Evolutionary conservation across 257 asterid species (phyloP), one percentile per base, ranked within the genome.

Genomic region (Solanum megistacrolobum): DNA sequence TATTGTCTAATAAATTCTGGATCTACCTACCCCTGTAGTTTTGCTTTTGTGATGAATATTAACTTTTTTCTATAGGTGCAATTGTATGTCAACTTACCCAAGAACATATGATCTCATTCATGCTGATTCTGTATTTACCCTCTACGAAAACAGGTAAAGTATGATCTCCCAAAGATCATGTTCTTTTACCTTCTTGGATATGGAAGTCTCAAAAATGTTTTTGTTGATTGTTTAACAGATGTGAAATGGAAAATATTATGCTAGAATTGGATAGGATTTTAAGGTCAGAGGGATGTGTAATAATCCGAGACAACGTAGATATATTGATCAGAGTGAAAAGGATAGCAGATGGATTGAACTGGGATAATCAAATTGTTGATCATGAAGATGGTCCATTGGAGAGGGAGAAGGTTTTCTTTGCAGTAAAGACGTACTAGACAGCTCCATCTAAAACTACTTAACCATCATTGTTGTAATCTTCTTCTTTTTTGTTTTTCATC

Each of bases 31-130:
- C 38, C 38, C 8, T 35, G 9, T 36, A 36, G 39, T 36, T 36
- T 36, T 36, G 39, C 39, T 36, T 36, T 36, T 36, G 39, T 36
- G 39, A 36, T 36, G 9, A 36, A 36, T 36, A 36, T 36, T 36
- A 36, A 36, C 39, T 36, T 36, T 36, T 36, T 6, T 7, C 39
- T 36, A 36, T 6, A 36, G 39, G 39, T 36, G 39, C 0, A 6
- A 36, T 2, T 9, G 9, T 36, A 36, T 36, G 38, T 35, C 38
- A 35, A 95, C 98, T 5, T 96, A 96, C 85, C 98, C 99, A 3
- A 90, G 99, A 92, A 95, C 98, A 5, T 95, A 96, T 46, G 99
- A 96, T 90, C 96, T 96, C 86, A 93, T 95, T 69, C 99, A 96
- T 88, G 95, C 97, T 23, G 98, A 91, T 89, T 94, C 98, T 1